Percentiles rank a stretch among this genome's conserved stretches.
These are phyloP conservation scores for Rhizophagus clarus DNA, from an alignment of 192 early-diverging fungal genomes.

Conservation along the genomic window DNA sequence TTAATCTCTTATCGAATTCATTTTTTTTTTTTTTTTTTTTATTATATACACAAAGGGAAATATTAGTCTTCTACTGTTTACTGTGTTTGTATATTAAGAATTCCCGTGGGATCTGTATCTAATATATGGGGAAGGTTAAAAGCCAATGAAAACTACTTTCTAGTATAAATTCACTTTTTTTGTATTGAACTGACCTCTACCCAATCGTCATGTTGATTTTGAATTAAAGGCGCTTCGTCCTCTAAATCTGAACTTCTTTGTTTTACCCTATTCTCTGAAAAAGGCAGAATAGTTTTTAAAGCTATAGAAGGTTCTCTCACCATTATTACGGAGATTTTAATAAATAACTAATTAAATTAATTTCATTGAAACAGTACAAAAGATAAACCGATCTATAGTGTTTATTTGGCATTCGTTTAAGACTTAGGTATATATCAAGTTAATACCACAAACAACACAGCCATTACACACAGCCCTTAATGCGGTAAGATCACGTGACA, in stretches of 20 bases:
- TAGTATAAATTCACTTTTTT: not conserved
- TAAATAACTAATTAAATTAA: not conserved
- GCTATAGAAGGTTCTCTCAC: conserved; percentile 28
- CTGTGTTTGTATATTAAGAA: not conserved
- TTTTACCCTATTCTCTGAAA: conserved; percentile 23
- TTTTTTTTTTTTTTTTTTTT: not conserved
- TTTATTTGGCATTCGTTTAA: too few species aligned
- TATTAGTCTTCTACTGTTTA: not conserved
- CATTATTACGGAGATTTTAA: conserved; percentile 8
- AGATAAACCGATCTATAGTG: not conserved
- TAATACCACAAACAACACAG: too few species aligned
- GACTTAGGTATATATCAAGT: too few species aligned
- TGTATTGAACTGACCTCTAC: conserved; percentile 1
- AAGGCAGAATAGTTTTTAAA: conserved; percentile 31
- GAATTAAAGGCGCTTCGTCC: conserved; percentile 28
- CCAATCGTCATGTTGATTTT: conserved; percentile 22
- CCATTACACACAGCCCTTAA: too few species aligned
- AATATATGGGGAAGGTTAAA: not conserved
- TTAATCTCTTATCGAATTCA: not conserved
- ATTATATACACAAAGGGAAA: not conserved
- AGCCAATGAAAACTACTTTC: not conserved
- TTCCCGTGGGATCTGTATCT: not conserved
- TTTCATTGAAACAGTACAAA: not conserved
- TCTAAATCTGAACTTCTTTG: conserved; percentile 24
- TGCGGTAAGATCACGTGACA: too few species aligned